Base-by-base conservation (phyloP, 352 stramenopile species). In the Globisporangium spiculum region DNA sequence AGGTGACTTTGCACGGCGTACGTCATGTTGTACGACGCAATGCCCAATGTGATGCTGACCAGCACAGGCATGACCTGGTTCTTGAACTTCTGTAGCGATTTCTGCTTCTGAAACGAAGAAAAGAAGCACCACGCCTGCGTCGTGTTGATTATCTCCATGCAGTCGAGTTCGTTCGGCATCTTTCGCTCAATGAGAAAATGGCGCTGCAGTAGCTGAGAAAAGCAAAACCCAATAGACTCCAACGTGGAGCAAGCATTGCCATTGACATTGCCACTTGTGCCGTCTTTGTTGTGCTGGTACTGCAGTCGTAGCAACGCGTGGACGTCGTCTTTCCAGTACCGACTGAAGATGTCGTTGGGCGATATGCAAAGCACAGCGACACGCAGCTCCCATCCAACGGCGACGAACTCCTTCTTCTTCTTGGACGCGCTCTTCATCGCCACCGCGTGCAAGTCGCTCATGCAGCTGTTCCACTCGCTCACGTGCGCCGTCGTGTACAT, bases 71-170 rank as follows among this genome's bases (percentile, higher is more conserved):
- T n/a, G 0, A 86, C 72, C 0, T 69, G 75, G 8, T 62, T 66
- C 27, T 68, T 65, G 22, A 90, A 75, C 50, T 66, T 71, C 57
- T 69, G 57, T 38, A 73, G 75, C 66, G 73, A 80, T 60, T 76
- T 74, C 27, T 79, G 67, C 73, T 82, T 75, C 34, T 75, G 50
- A 7, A 82, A 74, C 2, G 83, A 74, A 1, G 84, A 84, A 61
- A 93, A 93, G 66, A 91, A 94, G 9, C 68, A 88, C 87, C 82
- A 94, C 30, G 85, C 84, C 53, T 94, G 87, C 2, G 78, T 86
- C 4, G 80, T 89, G 73, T 94, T 94, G 75, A 94, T 86, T 63
- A 90, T 84, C 65, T 92, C 84, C 84, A 93, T 91, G 64, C 82
- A 88, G 55, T 94, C 84, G 0, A 72, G 68, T 20, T 90, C 83